phyloP scores from a whole-genome alignment of 208 protist species.

The Leptomonas seymouri region DNA sequence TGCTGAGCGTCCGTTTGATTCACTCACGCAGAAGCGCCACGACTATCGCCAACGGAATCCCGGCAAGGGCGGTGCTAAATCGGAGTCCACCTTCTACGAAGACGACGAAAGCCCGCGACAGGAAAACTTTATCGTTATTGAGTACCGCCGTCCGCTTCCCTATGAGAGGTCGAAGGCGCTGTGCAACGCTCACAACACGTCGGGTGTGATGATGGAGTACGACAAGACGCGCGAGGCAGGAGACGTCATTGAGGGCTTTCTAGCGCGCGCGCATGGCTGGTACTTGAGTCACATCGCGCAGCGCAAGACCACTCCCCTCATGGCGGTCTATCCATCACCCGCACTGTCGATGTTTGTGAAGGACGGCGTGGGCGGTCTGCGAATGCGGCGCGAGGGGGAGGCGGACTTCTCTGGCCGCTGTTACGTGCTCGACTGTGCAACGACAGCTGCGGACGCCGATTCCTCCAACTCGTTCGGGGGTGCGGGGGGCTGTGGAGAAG shows the following conservation, averaged over 20 bases:
- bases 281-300: constrained; percentile 36
- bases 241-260: constrained; percentile 59
- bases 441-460: neutral
- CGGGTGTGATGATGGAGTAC: neutral
- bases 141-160: constrained; percentile 33
- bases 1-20: constrained; percentile 25
- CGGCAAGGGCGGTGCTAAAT: constrained; percentile 12
- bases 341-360: constrained; percentile 10
- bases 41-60: neutral
- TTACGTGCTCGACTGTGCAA: constrained; percentile 28
- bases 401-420: constrained; percentile 12
- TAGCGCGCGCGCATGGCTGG: constrained; percentile 54
- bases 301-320: constrained; percentile 22
- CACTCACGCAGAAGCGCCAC: neutral
- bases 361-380: neutral
- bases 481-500: neutral
- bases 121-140: constrained; percentile 31
- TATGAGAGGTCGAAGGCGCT: constrained; percentile 22
- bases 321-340: constrained; percentile 51
- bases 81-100: constrained; percentile 12
- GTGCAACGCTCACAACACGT: constrained; percentile 5
- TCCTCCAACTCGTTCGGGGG: neutral
- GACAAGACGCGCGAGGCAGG: constrained; percentile 9
- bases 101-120: constrained; percentile 17
- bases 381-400: neutral